Conservation (phyloP, 148 eudicot species). For the Chenopodium formosanum region DNA sequence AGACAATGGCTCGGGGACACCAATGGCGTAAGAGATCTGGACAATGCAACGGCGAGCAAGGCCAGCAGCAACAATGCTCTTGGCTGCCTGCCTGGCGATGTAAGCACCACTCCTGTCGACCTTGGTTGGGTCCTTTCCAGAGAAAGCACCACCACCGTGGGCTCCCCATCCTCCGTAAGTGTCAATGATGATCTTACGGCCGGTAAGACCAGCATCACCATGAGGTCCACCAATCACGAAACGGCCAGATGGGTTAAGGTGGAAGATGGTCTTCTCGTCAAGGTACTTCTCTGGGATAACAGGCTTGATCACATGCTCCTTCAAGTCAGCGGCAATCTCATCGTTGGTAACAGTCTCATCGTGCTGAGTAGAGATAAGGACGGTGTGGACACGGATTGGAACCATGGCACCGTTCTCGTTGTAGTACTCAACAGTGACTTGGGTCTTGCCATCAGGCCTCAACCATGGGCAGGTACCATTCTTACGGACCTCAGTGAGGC, state of each 20-base stretch:
- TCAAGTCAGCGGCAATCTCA: slow-evolving; percentile 42
- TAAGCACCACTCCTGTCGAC: slow-evolving; percentile 54
- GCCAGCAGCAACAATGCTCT: slow-evolving; percentile 53
- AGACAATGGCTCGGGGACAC: slow-evolving; percentile 51
- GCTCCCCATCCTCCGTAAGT: slow-evolving; percentile 57
- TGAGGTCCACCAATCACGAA: slow-evolving; percentile 55
- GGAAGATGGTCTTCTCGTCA: slow-evolving; percentile 58
- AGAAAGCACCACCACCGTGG: slow-evolving; percentile 55
- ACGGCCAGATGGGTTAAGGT: slow-evolving; percentile 54
- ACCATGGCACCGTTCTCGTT: slow-evolving; percentile 43
- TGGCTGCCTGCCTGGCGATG: slow-evolving; percentile 50
- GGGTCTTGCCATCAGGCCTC: slow-evolving; percentile 46
- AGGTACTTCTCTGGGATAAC: slow-evolving; percentile 54
- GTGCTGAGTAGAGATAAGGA: slow-evolving; percentile 42
- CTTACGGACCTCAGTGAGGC: slow-evolving; percentile 40
- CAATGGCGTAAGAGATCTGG: slow-evolving; percentile 50
- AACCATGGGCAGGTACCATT: slow-evolving; percentile 42
- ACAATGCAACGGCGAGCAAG: slow-evolving; percentile 53
- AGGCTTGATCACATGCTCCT: slow-evolving; percentile 48
- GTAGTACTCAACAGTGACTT: slow-evolving; percentile 42
- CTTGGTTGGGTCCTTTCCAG: slow-evolving; percentile 55
- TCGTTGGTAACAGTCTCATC: slow-evolving; percentile 42
- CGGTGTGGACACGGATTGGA: slow-evolving; percentile 40
- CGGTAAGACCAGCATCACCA: slow-evolving; percentile 53
- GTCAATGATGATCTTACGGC: slow-evolving; percentile 54